Percentiles rank a stretch among this genome's conserved stretches.
Evolutionary conservation across 306 rosid species (phyloP).

Genomic region (Ammopiptanthus mongolicus): DNA sequence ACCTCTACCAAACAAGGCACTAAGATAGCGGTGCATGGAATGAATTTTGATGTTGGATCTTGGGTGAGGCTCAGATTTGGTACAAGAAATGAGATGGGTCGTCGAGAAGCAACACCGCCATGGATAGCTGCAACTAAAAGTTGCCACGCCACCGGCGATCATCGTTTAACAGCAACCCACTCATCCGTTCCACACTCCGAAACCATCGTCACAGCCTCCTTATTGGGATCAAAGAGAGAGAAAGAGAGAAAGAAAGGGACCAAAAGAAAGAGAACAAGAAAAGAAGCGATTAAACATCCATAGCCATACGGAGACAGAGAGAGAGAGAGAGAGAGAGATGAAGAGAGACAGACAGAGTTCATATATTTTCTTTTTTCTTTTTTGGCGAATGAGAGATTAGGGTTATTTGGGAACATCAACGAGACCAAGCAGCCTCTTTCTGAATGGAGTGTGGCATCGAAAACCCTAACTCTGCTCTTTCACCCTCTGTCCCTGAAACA

Average conservation of each 20-base stretch:
- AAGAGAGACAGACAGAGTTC: not conserved
- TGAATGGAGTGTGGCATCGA: not conserved
- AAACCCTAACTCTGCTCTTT: not conserved
- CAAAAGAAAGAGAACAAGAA: too few species aligned
- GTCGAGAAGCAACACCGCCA: constrained; percentile 16
- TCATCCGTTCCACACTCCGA: constrained; percentile 40
- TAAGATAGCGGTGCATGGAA: not conserved
- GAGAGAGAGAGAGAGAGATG: not conserved
- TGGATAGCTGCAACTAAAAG: constrained; percentile 37
- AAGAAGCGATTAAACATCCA: too few species aligned
- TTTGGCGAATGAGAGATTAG: not conserved
- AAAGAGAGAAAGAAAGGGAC: not conserved
- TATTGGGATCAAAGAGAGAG: not conserved
- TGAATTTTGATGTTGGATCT: not conserved
- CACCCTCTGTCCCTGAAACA: too few species aligned
- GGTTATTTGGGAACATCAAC: not conserved
- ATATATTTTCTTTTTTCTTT: not conserved
- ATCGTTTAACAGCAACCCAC: not conserved
- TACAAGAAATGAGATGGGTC: not conserved
- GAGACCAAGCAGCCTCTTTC: not conserved
- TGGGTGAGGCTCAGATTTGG: constrained; percentile 35
- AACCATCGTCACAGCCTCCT: constrained; percentile 39
- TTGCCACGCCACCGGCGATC: constrained; percentile 35
- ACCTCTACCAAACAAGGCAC: constrained; percentile 14
- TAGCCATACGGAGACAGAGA: not conserved